Percentiles rank a stretch among this genome's conserved stretches.
Evolutionary conservation across 306 rosid species (phyloP).

Genomic region (Gleditsia sinensis): DNA sequence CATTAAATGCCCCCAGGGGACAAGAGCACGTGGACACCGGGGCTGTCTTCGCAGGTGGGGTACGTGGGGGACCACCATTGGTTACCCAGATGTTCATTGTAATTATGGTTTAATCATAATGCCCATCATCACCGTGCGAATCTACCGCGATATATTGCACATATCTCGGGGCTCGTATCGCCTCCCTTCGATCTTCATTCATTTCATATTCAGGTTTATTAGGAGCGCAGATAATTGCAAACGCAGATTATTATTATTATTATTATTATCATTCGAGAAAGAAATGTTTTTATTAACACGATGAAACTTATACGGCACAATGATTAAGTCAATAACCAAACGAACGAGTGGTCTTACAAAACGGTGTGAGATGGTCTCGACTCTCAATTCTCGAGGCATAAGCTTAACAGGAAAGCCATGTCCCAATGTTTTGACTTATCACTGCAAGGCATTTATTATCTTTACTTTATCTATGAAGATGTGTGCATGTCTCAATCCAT

Average conservation of each 20-base stretch:
- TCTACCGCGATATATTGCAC: conserved; percentile 21
- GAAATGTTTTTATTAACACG: no score
- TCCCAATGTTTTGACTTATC: conserved; percentile 62
- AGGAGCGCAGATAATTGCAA: no score
- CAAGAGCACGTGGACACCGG: conserved; percentile 37
- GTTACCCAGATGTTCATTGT: conserved; percentile 18
- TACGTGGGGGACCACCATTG: conserved; percentile 45
- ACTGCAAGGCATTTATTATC: conserved; percentile 47
- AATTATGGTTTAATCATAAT: conserved; percentile 54
- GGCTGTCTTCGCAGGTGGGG: conserved; percentile 22
- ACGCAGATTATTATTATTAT: no score
- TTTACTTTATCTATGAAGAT: conserved; percentile 36
- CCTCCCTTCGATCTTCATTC: no score
- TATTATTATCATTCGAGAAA: no score
- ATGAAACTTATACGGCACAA: no score
- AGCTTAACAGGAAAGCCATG: conserved; percentile 45
- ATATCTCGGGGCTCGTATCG: conserved; percentile 33
- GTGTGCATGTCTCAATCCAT: conserved; percentile 24
- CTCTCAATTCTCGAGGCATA: conserved; percentile 49
- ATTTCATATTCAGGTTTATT: no score
- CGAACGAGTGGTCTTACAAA: not conserved
- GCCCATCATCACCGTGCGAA: conserved; percentile 19
- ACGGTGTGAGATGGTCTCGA: not conserved
- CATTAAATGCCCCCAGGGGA: conserved; percentile 32
- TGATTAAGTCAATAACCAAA: no score